Base-by-base conservation (phyloP, 148 eudicot species). In the Vaccinium macrocarpon region DNA sequence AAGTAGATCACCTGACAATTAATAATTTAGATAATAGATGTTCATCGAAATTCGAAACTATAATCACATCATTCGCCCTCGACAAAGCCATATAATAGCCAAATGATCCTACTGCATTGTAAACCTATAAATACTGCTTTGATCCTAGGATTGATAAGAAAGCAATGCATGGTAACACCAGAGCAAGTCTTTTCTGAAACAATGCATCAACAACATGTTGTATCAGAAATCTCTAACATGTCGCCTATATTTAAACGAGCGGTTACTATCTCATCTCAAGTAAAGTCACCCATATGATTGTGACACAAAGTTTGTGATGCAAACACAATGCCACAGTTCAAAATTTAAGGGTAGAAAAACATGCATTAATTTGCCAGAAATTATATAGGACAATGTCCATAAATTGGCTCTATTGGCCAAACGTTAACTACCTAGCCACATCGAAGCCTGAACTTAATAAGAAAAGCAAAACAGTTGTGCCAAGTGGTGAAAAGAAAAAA, bases 11-110 rank as follows among this genome's bases (percentile, higher is more conserved):
- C 6, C 23, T 14, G 68, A 15, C 19, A 75, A 52, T 82, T 62
- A 82, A 82, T 55, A 71, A 70, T 70, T 81, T 71, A 71, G 49
- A 70, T 68, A 70, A 59, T 70, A 50, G 75, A 68, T 3, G 5
- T 25, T 48, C 19, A 76, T 15, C 19, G 25, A 25, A 82, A 42
- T 9, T 15, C 19, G 25, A 25, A 82, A 42, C 15, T 15, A 25
- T 82, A 29, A 70, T 48, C 35, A 70, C 64, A 18, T 29, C 56
- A 27, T 27, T 52, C 3, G 12, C 61, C 59, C 50, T 71, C 29
- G 21, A 82, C 56, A 76, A 82, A 71, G 21, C 48, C 78, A 18
- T 82, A 12, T 70, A 29, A 21, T 16, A 49, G 53, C 23, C 52
- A 66, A 66, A 51, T 38, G 18, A 49, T 19, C 8, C 27, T 29